phyloP scores from a whole-genome alignment of 2,329 filamentous ascomycete genomes.

The Delphinella strobiligena region DNA sequence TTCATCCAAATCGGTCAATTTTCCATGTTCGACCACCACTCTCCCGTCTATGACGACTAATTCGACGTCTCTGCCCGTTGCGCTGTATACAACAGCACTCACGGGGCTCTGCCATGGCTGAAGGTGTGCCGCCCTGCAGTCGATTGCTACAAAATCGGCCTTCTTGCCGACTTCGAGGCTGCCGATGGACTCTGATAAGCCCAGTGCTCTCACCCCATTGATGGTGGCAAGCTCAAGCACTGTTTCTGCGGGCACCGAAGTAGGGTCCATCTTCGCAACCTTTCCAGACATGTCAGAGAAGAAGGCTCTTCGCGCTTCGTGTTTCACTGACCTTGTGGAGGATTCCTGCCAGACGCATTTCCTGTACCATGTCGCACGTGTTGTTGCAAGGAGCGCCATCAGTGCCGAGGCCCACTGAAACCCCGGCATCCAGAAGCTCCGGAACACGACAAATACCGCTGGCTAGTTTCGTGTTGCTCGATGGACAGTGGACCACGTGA shows the following conservation, averaged over 20 bases:
- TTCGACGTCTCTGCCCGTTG: conserved; percentile 32
- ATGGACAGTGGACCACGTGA: conserved; percentile 40
- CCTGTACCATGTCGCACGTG: conserved; percentile 39
- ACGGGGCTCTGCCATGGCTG: conserved; percentile 22
- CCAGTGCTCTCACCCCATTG: conserved; percentile 37
- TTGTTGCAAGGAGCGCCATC: conserved; percentile 44
- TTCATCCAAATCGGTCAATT: conserved; percentile 29
- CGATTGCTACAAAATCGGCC: conserved; percentile 29
- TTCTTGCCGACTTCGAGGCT: conserved; percentile 33
- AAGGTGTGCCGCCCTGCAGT: conserved; percentile 16
- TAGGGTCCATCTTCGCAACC: conserved; percentile 24
- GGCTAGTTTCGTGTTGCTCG: conserved; percentile 40
- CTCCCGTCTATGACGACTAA: conserved; percentile 33
- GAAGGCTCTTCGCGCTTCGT: too few relatives aligned
- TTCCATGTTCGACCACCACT: conserved; percentile 24
- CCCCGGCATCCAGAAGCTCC: conserved; percentile 28
- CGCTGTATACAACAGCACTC: conserved; percentile 34
- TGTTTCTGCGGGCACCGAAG: conserved; percentile 30
- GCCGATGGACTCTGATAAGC: conserved; percentile 25
- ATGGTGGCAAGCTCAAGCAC: conserved; percentile 42
- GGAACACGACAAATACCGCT: conserved; percentile 39
- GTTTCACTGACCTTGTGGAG: conserved; percentile 38
- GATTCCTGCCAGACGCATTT: conserved; percentile 41
- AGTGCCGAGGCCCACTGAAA: conserved; percentile 39
- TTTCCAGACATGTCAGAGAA: too few relatives aligned